These are phyloP conservation scores for Penicillium ochrochloron DNA, from an alignment of 495 filamentous ascomycete genomes.

Conservation along the genomic window DNA sequence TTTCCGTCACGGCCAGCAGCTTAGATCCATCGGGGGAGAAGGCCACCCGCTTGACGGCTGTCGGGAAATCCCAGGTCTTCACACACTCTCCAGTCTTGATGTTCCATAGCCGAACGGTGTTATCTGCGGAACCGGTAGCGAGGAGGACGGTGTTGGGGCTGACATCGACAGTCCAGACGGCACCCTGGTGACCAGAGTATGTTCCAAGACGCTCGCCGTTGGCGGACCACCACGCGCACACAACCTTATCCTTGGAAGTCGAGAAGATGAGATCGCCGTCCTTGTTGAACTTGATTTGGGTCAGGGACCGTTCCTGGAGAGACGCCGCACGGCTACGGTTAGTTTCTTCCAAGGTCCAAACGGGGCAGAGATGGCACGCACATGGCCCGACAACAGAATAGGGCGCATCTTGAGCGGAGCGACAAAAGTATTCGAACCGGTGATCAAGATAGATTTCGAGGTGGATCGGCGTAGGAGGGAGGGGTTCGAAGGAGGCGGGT, in stretches of 20 bases:
- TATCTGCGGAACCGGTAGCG: constrained; percentile 94
- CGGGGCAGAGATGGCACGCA: constrained; percentile 43
- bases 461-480: constrained; percentile 30
- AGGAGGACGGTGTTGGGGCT: constrained; percentile 93
- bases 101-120: constrained; percentile 97
- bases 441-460: constrained; percentile 28
- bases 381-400: constrained; percentile 93
- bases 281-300: constrained; percentile 95
- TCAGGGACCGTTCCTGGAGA: constrained; percentile 86
- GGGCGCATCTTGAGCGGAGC: constrained; percentile 74
- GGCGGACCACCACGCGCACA: constrained; percentile 92
- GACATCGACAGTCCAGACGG: constrained; percentile 98
- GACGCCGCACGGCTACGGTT: constrained; percentile 26
- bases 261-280: constrained; percentile 99
- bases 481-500: constrained; percentile 45
- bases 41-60: constrained; percentile 94
- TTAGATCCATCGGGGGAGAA: constrained; percentile 90
- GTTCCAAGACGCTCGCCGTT: constrained; percentile 95
- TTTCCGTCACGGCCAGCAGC: constrained; percentile 92
- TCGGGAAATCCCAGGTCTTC: constrained; percentile 96
- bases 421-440: constrained; percentile 17
- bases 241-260: constrained; percentile 93
- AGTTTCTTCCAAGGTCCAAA: constrained; percentile 30
- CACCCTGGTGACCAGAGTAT: constrained; percentile 95
- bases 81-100: constrained; percentile 89